Conservation (phyloP, 2,329 filamentous ascomycete species). For the Fusarium aywerte region DNA sequence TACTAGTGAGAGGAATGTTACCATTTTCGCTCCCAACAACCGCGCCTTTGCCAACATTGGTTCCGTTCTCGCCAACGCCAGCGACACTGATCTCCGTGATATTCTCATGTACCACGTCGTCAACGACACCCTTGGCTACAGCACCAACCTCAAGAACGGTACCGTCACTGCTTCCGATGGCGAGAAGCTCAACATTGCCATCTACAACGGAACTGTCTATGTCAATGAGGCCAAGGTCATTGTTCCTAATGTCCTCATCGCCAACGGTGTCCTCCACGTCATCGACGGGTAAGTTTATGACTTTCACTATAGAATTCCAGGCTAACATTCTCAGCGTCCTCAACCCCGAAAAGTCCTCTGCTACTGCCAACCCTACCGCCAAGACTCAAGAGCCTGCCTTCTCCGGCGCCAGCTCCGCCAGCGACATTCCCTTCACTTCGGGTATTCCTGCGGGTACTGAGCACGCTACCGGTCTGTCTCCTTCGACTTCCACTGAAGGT, state of each 20-base stretch:
- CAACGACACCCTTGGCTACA: slow-evolving; percentile 58
- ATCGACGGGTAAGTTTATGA: slow-evolving; percentile 62
- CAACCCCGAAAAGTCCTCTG: slow-evolving; percentile 52
- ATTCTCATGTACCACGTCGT: slow-evolving; percentile 73
- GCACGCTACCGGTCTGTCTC: slow-evolving; percentile 31
- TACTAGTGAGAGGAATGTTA: slow-evolving; percentile 53
- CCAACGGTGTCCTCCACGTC: slow-evolving; percentile 68
- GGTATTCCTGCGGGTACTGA: slow-evolving; percentile 51
- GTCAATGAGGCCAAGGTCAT: slow-evolving; percentile 58
- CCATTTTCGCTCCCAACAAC: slow-evolving; percentile 71
- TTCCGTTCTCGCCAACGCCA: slow-evolving; percentile 58
- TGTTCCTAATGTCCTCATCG: slow-evolving; percentile 59
- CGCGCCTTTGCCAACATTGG: slow-evolving; percentile 66
- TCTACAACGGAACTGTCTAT: slow-evolving; percentile 53
- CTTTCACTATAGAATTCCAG: background rate
- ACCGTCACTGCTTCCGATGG: slow-evolving; percentile 43
- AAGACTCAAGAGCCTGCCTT: slow-evolving; percentile 62
- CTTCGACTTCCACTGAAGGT: slow-evolving; percentile 31
- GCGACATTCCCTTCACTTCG: slow-evolving; percentile 64
- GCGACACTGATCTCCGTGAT: slow-evolving; percentile 55
- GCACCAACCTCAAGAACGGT: slow-evolving; percentile 43
- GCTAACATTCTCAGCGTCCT: slow-evolving; percentile 58
- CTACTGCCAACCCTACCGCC: slow-evolving; percentile 50
- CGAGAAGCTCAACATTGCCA: slow-evolving; percentile 55
- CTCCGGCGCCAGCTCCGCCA: slow-evolving; percentile 60